Percentiles rank a stretch among this genome's conserved stretches.
Evolutionary conservation across 805 yeast species (phyloP).

Genomic region (Yamadazyma paraphyllophila): DNA sequence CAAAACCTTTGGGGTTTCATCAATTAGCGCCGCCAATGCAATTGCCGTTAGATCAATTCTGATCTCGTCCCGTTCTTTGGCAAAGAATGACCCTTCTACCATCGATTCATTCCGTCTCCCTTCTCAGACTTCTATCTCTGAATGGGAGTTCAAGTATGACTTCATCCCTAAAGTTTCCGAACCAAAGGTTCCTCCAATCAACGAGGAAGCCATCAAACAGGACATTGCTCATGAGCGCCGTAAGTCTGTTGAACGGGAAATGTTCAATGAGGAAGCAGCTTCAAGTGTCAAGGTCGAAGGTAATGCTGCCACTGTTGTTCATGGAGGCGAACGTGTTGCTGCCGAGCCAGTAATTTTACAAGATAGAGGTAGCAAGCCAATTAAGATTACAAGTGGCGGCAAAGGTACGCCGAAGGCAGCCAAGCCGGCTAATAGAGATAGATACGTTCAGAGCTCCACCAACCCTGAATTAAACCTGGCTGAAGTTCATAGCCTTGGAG

Average conservation of each 20-base stretch:
- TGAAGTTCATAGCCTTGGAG: slow-evolving; percentile 36
- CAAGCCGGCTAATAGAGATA: slow-evolving; percentile 38
- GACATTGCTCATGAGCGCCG: slow-evolving; percentile 45
- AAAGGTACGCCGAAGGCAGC: slow-evolving; percentile 14
- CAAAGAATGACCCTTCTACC: slow-evolving; percentile 57
- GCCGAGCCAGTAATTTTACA: slow-evolving; percentile 39
- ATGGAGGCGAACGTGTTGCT: slow-evolving; percentile 41
- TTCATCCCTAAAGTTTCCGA: slow-evolving; percentile 40
- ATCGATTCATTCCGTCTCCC: slow-evolving; percentile 58
- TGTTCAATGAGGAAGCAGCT: slow-evolving; percentile 32
- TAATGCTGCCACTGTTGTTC: slow-evolving; percentile 38
- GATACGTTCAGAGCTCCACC: slow-evolving; percentile 40
- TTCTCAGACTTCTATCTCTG: slow-evolving; percentile 42
- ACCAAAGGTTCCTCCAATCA: slow-evolving; percentile 45
- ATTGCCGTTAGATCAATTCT: slow-evolving; percentile 6
- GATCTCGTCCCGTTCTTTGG: slow-evolving; percentile 15
- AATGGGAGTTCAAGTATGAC: slow-evolving; percentile 51
- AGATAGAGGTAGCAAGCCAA: slow-evolving; percentile 37
- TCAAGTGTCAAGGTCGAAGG: slow-evolving; percentile 45
- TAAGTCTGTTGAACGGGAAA: slow-evolving; percentile 36
- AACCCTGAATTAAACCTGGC: slow-evolving; percentile 40
- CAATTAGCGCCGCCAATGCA: slow-evolving; percentile 4
- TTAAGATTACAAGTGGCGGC: slow-evolving; percentile 23
- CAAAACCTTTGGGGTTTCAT: slow-evolving; percentile 1
- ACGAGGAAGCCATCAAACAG: slow-evolving; percentile 48